A percentile compares a stretch with the other conserved stretches of the same genome.
Conservation (phyloP, 495 filamentous ascomycete genomes). For the Rusavskia elegans region DNA sequence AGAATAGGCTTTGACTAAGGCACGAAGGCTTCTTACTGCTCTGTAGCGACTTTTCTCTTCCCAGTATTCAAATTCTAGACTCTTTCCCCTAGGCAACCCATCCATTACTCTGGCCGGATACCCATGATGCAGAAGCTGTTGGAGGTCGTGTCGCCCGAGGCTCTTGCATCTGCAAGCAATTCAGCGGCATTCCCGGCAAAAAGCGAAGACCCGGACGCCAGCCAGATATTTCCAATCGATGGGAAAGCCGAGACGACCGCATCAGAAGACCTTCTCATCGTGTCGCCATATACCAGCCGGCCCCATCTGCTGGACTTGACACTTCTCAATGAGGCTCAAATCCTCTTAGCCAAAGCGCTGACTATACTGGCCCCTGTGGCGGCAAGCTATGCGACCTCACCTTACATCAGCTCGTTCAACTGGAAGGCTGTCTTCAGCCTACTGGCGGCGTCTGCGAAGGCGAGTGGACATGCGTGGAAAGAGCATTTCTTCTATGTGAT, state of each 20-base stretch:
- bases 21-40: too few relatives aligned
- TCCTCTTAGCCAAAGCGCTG: constrained; percentile 56
- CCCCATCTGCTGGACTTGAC: constrained; percentile 57
- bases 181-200: too few relatives aligned
- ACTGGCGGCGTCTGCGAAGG: constrained; percentile 28
- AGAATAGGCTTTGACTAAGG: too few relatives aligned
- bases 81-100: too few relatives aligned
- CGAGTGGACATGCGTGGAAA: constrained; percentile 40
- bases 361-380: constrained; percentile 42
- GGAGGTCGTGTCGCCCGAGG: too few relatives aligned
- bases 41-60: too few relatives aligned
- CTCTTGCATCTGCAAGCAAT: too few relatives aligned
- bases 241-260: background rate
- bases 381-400: constrained; percentile 58
- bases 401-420: constrained; percentile 64
- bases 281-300: constrained; percentile 56
- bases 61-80: too few relatives aligned
- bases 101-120: too few relatives aligned
- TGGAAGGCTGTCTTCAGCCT: constrained; percentile 46
- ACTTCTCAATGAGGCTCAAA: constrained; percentile 43
- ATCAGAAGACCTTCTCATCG: constrained; percentile 32
- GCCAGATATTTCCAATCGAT: too few relatives aligned
- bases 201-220: too few relatives aligned
- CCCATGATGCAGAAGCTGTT: too few relatives aligned
- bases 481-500: constrained; percentile 62